Base-by-base conservation (phyloP, 129 eudicot species). In the Artemisia tridentata region DNA sequence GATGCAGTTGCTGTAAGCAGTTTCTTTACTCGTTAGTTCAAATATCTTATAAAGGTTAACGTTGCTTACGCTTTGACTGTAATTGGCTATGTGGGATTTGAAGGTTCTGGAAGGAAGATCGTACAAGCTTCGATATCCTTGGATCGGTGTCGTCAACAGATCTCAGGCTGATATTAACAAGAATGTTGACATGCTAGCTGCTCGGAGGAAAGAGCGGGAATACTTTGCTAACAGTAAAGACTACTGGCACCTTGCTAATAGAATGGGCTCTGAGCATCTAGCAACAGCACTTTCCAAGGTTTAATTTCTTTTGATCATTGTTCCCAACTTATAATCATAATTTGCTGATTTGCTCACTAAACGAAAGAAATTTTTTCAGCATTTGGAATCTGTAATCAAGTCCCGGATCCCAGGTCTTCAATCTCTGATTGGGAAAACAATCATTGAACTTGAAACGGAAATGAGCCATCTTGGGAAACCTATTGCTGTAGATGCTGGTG, bases 101-200 rank as follows among this genome's bases (percentile, higher is more conserved):
- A 23, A 90, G 95, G 96, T 90, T 72, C 83, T 90, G 60, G 95
- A 90, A 73, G 96, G 96, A 59, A 82, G 91, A 80, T 73, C 95
- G 18, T 87, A 90, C 78, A 82, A 82, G 78, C 90, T 90, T 34
- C 81, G 72, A 75, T 88, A 90, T 79, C 96, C 96, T 38, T 90
- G 96, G 96, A 90, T 90, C 64, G 96, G 96, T 67, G 80, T 90
- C 34, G 96, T 90, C 77, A 87, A 90, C 51, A 86, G 96, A 47
- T 90, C 95, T 67, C 95, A 87, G 83, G 95, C 95, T 80, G 95
- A 87, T 74, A 90, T 90, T 63, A 87, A 90, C 88, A 90, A 83
- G 73, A n/a, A 38, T 63, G 27, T 63, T 63, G 23, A 38, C 68
- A 63, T 63, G 67, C 15, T 62, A 3, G 48, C 67, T 62, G 67